Percentiles rank a stretch among this genome's conserved stretches.
Evolutionary conservation across 176 grass and related monocot species (phyloP).

Genomic region (Musa acuminata): DNA sequence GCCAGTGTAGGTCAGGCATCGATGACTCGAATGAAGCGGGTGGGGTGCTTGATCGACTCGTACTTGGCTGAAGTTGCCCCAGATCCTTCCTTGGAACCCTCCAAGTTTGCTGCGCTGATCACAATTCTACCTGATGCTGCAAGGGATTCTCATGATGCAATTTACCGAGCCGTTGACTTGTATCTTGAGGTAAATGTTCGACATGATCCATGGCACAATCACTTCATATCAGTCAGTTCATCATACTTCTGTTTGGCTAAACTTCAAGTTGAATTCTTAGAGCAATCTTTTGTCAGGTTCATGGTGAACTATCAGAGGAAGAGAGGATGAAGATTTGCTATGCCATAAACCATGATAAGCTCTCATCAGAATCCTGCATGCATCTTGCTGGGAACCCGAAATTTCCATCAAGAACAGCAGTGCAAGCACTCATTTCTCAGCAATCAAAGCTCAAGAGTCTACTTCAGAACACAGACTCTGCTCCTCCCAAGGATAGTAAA

Average conservation of each 20-base stretch:
- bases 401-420: slow-evolving; percentile 71
- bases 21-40: slow-evolving; percentile 42
- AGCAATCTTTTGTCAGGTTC: slow-evolving; percentile 34
- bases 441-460: slow-evolving; percentile 70
- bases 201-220: neutral
- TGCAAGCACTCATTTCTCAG: slow-evolving; percentile 70
- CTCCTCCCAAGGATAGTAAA: slow-evolving; percentile 1
- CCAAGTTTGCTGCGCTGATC: slow-evolving; percentile 52
- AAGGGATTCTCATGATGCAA: slow-evolving; percentile 77
- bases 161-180: slow-evolving; percentile 74
- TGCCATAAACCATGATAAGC: slow-evolving; percentile 75
- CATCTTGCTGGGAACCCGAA: slow-evolving; percentile 56
- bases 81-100: slow-evolving; percentile 59
- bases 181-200: slow-evolving; percentile 60
- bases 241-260: neutral
- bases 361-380: slow-evolving; percentile 75
- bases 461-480: slow-evolving; percentile 32
- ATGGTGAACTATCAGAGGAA: slow-evolving; percentile 46
- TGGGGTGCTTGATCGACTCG: slow-evolving; percentile 50
- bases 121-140: slow-evolving; percentile 46
- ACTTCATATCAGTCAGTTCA: neutral
- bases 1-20: slow-evolving; percentile 12
- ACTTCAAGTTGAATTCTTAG: neutral
- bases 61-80: slow-evolving; percentile 87
- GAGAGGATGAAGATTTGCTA: slow-evolving; percentile 88